Evolutionary conservation across 352 stramenopile species (phyloP).

Genomic region (Phytophthora niederhauseri): DNA sequence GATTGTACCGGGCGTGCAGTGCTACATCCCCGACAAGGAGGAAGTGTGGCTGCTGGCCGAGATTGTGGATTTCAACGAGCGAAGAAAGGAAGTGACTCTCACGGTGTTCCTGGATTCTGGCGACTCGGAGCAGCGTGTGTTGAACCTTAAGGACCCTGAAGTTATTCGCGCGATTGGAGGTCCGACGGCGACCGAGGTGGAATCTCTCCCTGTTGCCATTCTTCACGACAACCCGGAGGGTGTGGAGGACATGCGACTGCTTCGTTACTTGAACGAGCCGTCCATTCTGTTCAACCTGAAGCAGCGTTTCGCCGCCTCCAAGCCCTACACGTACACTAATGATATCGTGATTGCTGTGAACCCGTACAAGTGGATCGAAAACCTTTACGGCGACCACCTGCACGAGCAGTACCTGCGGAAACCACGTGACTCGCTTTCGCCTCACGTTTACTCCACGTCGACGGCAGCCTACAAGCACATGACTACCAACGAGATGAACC

Average conservation of each 20-base stretch:
- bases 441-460: slow-evolving; percentile 89
- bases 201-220: slow-evolving; percentile 86
- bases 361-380: slow-evolving; percentile 95
- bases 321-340: slow-evolving; percentile 98
- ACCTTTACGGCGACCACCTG: slow-evolving; percentile 90
- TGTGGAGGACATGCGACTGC: slow-evolving; percentile 87
- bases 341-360: slow-evolving; percentile 99
- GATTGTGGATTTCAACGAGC: slow-evolving; percentile 85
- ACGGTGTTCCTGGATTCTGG: slow-evolving; percentile 69
- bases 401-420: slow-evolving; percentile 86
- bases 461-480: slow-evolving; percentile 89
- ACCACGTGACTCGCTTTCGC: slow-evolving; percentile 62
- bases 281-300: slow-evolving; percentile 95
- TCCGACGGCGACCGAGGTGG: slow-evolving; percentile 75
- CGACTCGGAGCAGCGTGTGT: slow-evolving; percentile 68
- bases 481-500: slow-evolving; percentile 76
- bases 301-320: slow-evolving; percentile 86
- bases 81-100: slow-evolving; percentile 82
- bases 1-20: slow-evolving; percentile 89
- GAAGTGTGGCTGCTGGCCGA: slow-evolving; percentile 87
- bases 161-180: slow-evolving; percentile 84
- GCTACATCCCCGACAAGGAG: slow-evolving; percentile 89
- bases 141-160: slow-evolving; percentile 86
- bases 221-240: slow-evolving; percentile 76
- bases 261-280: slow-evolving; percentile 93